These are phyloP conservation scores for Eutrema heterophyllum DNA, from an alignment of 345 rosid species.

Conservation along the genomic window DNA sequence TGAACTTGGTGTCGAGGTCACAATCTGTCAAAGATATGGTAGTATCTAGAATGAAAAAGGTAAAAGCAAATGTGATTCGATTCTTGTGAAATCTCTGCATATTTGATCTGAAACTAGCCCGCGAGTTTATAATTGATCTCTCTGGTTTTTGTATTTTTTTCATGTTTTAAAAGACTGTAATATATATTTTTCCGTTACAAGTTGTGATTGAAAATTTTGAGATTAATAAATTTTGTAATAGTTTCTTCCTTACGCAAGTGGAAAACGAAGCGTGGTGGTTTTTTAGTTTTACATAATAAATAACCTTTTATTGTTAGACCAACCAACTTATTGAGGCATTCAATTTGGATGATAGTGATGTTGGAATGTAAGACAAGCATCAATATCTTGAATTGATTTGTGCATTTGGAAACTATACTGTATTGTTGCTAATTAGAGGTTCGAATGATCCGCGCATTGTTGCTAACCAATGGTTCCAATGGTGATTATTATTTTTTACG, in stretches of 20 bases:
- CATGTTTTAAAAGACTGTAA: not conserved
- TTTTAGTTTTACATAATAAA: not conserved
- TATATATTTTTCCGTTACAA: not conserved
- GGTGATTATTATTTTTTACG: not conserved
- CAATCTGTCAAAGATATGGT: constrained; percentile 58
- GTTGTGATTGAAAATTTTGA: not conserved
- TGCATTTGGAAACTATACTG: not conserved
- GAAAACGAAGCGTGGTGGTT: constrained; percentile 27
- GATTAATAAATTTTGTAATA: not conserved
- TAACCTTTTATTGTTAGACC: constrained; percentile 11
- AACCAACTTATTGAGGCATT: constrained; percentile 20
- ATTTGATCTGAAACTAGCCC: not conserved
- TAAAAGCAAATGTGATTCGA: constrained; percentile 1
- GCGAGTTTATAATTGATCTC: not conserved
- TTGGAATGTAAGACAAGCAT: constrained; percentile 3
- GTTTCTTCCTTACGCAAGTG: not conserved
- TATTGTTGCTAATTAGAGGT: not conserved
- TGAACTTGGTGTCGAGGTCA: constrained; percentile 90
- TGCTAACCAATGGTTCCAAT: not conserved
- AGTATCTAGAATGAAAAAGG: constrained; percentile 72
- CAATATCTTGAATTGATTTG: not conserved
- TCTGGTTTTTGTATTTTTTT: not conserved
- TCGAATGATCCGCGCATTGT: not conserved
- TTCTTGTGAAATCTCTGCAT: not conserved
- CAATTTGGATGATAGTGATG: constrained; percentile 21